phyloP scores from a whole-genome alignment of 2,329 filamentous ascomycete species.

The Exophiala aquamarina region DNA sequence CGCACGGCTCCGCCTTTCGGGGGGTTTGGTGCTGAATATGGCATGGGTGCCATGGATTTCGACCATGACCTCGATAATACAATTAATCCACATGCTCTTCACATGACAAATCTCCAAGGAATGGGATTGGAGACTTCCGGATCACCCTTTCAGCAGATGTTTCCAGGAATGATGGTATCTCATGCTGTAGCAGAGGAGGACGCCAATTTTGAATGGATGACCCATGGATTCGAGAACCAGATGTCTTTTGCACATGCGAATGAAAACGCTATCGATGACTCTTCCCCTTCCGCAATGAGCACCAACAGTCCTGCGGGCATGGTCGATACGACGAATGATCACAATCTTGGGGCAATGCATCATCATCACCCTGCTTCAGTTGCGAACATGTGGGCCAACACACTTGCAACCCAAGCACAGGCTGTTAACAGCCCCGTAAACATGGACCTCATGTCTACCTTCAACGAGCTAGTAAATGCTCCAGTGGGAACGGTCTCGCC shows the following conservation, averaged over 20 bases:
- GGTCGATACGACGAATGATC: constrained; percentile 89
- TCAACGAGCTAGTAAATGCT: constrained; percentile 69
- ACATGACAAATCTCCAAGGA: constrained; percentile 73
- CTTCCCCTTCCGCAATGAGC: constrained; percentile 93
- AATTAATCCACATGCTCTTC: constrained; percentile 68
- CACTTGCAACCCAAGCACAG: constrained; percentile 68
- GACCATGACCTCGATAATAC: constrained; percentile 50
- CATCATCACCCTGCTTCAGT: constrained; percentile 43
- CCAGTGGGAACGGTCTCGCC: constrained; percentile 73
- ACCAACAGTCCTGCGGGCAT: constrained; percentile 89
- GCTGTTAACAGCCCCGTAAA: constrained; percentile 67
- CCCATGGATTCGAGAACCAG: constrained; percentile 73
- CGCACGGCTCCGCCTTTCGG: constrained; percentile 77
- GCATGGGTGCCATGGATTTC: constrained; percentile 60
- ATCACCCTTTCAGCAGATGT: constrained; percentile 42
- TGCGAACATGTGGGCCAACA: constrained; percentile 67
- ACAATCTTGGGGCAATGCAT: constrained; percentile 37
- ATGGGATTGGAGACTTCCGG: constrained; percentile 42
- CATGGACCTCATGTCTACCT: constrained; percentile 72
- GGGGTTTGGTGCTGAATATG: constrained; percentile 64
- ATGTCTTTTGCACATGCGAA: constrained; percentile 68
- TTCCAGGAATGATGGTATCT: constrained; percentile 59
- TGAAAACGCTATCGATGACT: constrained; percentile 84
- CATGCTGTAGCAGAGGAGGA: constrained; percentile 64
- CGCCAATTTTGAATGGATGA: constrained; percentile 78